phyloP scores from a whole-genome alignment of 495 filamentous ascomycete genomes.

The Neurospora sp. region DNA sequence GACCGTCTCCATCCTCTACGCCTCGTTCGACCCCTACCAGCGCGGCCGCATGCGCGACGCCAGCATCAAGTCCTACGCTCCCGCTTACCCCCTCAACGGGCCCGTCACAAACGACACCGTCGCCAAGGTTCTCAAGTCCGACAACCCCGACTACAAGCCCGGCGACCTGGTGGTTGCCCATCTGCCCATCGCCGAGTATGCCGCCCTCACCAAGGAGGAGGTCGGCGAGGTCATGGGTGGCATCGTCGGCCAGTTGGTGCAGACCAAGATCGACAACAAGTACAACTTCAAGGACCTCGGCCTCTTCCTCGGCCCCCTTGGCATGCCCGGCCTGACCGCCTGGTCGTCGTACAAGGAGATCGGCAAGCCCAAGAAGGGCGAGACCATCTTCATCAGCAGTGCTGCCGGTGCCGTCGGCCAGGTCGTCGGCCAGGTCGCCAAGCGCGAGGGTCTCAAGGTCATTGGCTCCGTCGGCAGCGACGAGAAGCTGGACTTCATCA shows the following conservation, averaged over 20 bases:
- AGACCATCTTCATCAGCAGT: conserved; percentile 78
- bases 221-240: conserved; percentile 8
- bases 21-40: conserved; percentile 85
- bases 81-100: conserved; percentile 44
- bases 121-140: conserved; percentile 57
- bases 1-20: conserved; percentile 60
- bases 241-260: conserved; percentile 4
- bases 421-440: conserved; percentile 76
- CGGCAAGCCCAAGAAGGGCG: conserved; percentile 74
- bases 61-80: conserved; percentile 49
- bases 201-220: conserved; percentile 24
- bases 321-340: conserved; percentile 82
- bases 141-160: conserved; percentile 46
- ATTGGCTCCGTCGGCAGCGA: conserved; percentile 60
- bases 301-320: conserved; percentile 61
- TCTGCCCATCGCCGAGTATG: conserved; percentile 56
- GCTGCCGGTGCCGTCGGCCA: conserved; percentile 80
- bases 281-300: conserved; percentile 50
- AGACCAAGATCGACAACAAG: conserved; percentile 47
- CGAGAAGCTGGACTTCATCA: conserved; percentile 59
- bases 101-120: conserved; percentile 50
- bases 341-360: conserved; percentile 76
- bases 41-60: conserved; percentile 54
- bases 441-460: conserved; percentile 76
- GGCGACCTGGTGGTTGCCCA: conserved; percentile 59